Evolutionary conservation across 768 basidiomycete genomes (phyloP), one percentile per base, ranked within the genome.

Genomic region (Lentinus brumalis): DNA sequence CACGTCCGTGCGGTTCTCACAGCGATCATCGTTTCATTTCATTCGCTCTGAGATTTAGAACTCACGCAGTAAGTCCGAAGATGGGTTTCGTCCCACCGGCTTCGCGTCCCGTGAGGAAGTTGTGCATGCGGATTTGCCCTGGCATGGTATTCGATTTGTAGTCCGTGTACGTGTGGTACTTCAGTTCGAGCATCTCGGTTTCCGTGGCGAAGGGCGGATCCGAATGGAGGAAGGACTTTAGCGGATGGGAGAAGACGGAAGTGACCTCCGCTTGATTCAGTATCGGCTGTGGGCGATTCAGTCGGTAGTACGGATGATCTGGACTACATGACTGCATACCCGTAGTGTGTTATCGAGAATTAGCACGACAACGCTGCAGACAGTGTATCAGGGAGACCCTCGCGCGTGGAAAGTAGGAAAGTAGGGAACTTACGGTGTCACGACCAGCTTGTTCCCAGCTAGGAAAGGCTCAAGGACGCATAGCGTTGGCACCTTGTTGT

Each of bases 41-140:
- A 6, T 11, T 35, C 35, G 35, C 46, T 4, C 14, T 12, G 26
- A 49, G 21, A 30, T 14, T 14, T 49, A 12, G 21, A 7, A 82
- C 89, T 63, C 71, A 95, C 92, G 93, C 86, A 31, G 94, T 96
- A 9, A 96, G 74, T 8, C 94, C 94, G 65, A 86, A 92, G 0
- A 96, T 84, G n/a, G 94, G 94, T 68, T 93, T 95, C 14, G 92
- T 83, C 0, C 94, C 93, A 14, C 87, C 86, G 2, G 82, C 85
- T 70, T 96, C 94, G 44, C 93, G 78, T 0, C 94, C 94, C 1
- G 94, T 96, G 53, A 94, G 78, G 77, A 96, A 96, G 16, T 80
- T 77, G 73, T 96, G 94, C 63, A 86, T 79, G 26, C 92, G 84
- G 16, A 81, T 76, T 6, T 70, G 70, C 42, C 80, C 75, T 42